These are phyloP conservation scores for Plasmodium ovale DNA, from an alignment of 169 alveolate genomes.

Conservation along the genomic window DNA sequence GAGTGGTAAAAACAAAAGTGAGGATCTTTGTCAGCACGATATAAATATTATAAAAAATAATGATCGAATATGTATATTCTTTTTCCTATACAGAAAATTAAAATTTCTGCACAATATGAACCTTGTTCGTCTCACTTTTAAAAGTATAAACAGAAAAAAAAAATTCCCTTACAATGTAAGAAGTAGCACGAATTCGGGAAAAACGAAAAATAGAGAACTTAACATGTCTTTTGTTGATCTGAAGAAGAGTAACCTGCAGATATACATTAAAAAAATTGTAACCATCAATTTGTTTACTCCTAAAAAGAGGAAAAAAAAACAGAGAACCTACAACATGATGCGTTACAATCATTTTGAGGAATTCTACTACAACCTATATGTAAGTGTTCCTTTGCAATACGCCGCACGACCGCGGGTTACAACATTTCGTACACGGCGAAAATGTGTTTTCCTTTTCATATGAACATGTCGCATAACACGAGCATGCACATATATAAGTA, in stretches of 20 bases:
- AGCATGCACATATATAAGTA: not conserved
- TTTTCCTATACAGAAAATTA: conserved; percentile 45
- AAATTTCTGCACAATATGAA: conserved; percentile 68
- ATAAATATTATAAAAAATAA: conserved; percentile 39
- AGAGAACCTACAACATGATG: conserved; percentile 47
- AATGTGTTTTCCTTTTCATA: not conserved
- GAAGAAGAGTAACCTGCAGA: conserved; percentile 26
- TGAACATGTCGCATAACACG: not conserved
- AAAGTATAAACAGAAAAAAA: conserved; percentile 2
- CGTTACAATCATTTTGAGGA: conserved; percentile 66
- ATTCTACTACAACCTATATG: conserved; percentile 59
- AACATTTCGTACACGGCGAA: too few species aligned
- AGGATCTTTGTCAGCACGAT: conserved; percentile 36
- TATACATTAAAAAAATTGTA: conserved; percentile 27
- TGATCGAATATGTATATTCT: conserved; percentile 47
- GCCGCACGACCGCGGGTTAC: too few species aligned
- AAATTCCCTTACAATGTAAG: not conserved
- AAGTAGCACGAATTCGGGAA: not conserved
- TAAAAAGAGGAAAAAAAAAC: conserved; percentile 13
- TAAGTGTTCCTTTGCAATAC: too few species aligned
- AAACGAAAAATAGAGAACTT: conserved; percentile 5
- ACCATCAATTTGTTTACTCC: conserved; percentile 25
- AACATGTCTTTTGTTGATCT: conserved; percentile 41
- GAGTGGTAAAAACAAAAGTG: not conserved
- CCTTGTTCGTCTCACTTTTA: conserved; percentile 15